A percentile compares a stretch with the other conserved stretches of the same genome.
These are phyloP conservation scores for Scheffersomyces parashehatae DNA, from an alignment of 1,139 yeast genomes.

Conservation along the genomic window DNA sequence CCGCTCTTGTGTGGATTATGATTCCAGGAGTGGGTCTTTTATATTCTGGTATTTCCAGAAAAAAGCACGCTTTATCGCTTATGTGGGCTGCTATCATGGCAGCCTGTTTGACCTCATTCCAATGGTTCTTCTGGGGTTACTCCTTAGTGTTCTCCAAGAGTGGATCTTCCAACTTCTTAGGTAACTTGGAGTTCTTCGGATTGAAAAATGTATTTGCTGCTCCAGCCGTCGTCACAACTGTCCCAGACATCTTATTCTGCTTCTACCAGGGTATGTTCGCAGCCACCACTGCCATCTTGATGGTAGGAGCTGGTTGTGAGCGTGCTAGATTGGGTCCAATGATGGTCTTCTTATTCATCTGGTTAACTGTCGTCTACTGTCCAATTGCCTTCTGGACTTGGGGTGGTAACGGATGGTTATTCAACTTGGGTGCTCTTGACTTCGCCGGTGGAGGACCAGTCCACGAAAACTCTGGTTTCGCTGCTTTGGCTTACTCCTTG, in stretches of 20 bases:
- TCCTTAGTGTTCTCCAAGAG: slow-evolving; percentile 79
- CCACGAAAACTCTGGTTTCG: slow-evolving; percentile 91
- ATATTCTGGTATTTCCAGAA: slow-evolving; percentile 88
- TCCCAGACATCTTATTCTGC: slow-evolving; percentile 87
- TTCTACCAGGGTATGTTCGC: slow-evolving; percentile 97
- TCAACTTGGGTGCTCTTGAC: slow-evolving; percentile 79
- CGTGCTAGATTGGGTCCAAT: slow-evolving; percentile 95
- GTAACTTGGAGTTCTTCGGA: slow-evolving; percentile 78
- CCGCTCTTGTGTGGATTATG: slow-evolving; percentile 88
- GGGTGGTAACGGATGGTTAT: slow-evolving; percentile 91
- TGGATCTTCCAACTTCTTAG: slow-evolving; percentile 68
- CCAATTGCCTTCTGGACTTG: slow-evolving; percentile 97
- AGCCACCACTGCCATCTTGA: slow-evolving; percentile 83
- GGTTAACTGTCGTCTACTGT: slow-evolving; percentile 96
- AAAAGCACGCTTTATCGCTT: slow-evolving; percentile 86
- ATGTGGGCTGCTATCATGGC: slow-evolving; percentile 96
- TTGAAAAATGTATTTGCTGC: slow-evolving; percentile 79
- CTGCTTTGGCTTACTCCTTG: slow-evolving; percentile 91
- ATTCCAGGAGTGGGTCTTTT: slow-evolving; percentile 90
- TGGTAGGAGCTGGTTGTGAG: slow-evolving; percentile 98
- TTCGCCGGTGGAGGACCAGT: slow-evolving; percentile 99
- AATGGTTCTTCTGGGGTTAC: slow-evolving; percentile 98
- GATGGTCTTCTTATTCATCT: slow-evolving; percentile 89
- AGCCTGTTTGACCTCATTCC: slow-evolving; percentile 75
- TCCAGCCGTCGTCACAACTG: slow-evolving; percentile 62